phyloP scores from a whole-genome alignment of 495 filamentous ascomycete species.

The Choiromyces venosus region DNA sequence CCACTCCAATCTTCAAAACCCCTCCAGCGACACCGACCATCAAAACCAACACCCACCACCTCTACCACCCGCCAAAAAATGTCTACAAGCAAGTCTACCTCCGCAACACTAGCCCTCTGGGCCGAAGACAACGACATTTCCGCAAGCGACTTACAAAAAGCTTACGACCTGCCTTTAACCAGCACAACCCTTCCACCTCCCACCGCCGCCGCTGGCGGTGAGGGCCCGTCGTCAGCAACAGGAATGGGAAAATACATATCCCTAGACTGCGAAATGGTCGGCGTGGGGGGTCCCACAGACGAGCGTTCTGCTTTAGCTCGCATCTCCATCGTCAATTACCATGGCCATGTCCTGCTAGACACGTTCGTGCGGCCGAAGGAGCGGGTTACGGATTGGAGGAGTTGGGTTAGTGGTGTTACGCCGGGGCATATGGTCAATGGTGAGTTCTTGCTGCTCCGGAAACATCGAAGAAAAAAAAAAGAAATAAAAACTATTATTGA shows the following conservation, averaged over 20 bases:
- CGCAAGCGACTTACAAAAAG: conserved; percentile 55
- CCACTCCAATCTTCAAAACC: no score
- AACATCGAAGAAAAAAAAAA: no score
- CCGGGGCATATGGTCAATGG: conserved; percentile 56
- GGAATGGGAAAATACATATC: conserved; percentile 80
- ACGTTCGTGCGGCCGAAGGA: conserved; percentile 75
- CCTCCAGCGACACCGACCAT: background rate
- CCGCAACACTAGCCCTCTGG: conserved; percentile 46
- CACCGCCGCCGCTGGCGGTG: conserved; percentile 14
- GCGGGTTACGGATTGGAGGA: conserved; percentile 80
- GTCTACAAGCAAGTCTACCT: conserved; percentile 24
- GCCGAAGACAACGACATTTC: conserved; percentile 58
- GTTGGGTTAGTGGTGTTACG: conserved; percentile 71
- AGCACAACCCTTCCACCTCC: conserved; percentile 35
- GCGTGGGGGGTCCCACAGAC: conserved; percentile 63
- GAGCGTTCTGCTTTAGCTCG: conserved; percentile 69
- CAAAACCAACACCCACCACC: background rate
- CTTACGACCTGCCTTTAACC: conserved; percentile 48
- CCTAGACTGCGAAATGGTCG: conserved; percentile 98
- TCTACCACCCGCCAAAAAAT: conserved; percentile 22
- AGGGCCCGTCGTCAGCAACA: conserved; percentile 46
- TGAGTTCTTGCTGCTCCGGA: background rate
- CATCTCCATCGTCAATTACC: conserved; percentile 84
- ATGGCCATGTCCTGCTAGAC: conserved; percentile 85
- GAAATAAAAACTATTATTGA: conserved; percentile 8